A percentile compares a stretch with the other conserved stretches of the same genome.
Conservation (phyloP, 169 alveolate genomes). For the Blepharisma undulans region DNA sequence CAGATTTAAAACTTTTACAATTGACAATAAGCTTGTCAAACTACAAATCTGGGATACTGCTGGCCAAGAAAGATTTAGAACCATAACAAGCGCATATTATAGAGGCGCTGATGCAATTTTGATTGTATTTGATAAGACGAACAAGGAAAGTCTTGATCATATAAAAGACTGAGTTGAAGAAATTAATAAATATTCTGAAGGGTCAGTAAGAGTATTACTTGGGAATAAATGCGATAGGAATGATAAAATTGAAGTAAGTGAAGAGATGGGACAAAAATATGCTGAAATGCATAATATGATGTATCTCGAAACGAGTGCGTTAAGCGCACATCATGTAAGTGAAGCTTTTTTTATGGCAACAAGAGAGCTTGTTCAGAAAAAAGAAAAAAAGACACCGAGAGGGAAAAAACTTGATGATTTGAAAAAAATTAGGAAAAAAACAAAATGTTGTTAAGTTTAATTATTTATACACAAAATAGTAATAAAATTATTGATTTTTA, state of each 20-base stretch:
- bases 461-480: neutral
- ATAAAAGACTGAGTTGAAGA: conserved; percentile 92
- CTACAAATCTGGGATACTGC: conserved; percentile 84
- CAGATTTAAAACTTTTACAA: conserved; percentile 90
- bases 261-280: neutral
- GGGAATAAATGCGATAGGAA: conserved; percentile 94
- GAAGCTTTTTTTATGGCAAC: neutral
- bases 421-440: neutral
- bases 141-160: conserved; percentile 79
- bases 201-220: conserved; percentile 91
- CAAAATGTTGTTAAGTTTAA: neutral
- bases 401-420: neutral
- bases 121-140: conserved; percentile 92
- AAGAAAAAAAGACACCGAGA: neutral
- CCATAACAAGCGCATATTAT: conserved; percentile 95
- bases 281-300: neutral
- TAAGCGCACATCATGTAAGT: neutral
- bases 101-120: conserved; percentile 96
- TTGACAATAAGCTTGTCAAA: conserved; percentile 90
- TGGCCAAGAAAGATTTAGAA: conserved; percentile 85
- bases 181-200: conserved; percentile 93
- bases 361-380: neutral
- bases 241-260: neutral
- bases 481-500: too few species aligned
- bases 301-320: neutral